Conservation (phyloP, 352 stramenopile genomes). For the Aphanomyces euteiches region DNA sequence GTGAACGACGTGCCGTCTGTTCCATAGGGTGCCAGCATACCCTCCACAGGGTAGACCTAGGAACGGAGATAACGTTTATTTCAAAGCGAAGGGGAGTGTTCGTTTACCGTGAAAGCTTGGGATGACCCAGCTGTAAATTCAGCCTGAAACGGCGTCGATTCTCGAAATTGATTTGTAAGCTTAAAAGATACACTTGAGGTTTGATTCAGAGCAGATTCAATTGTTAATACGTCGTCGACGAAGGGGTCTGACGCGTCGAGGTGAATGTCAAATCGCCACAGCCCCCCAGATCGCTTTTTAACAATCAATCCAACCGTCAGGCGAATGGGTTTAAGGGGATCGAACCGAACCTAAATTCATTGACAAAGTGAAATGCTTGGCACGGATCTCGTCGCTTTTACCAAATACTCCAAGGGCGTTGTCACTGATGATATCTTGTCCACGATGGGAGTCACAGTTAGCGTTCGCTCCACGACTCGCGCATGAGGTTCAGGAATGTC, state of each 20-base stretch:
- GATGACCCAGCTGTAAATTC: conserved; percentile 86
- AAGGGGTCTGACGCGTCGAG: conserved; percentile 76
- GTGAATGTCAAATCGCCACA: conserved; percentile 83
- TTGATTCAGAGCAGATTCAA: conserved; percentile 84
- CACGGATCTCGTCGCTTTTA: background rate
- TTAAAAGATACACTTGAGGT: conserved; percentile 83
- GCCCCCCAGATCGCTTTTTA: conserved; percentile 58
- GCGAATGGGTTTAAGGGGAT: conserved; percentile 82
- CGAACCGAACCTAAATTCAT: conserved; percentile 65
- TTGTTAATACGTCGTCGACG: conserved; percentile 82
- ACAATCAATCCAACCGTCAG: conserved; percentile 71
- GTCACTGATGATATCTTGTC: conserved; percentile 21
- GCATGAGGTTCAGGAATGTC: conserved; percentile 50
- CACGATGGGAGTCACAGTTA: conserved; percentile 41
- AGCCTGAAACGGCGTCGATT: conserved; percentile 66
- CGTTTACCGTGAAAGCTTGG: conserved; percentile 67
- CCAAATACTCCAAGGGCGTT: conserved; percentile 19
- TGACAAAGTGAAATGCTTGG: conserved; percentile 33
- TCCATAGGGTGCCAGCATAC: conserved; percentile 68
- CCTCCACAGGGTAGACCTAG: conserved; percentile 66
- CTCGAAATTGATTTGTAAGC: conserved; percentile 83
- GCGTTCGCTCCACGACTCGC: conserved; percentile 47
- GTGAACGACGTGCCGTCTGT: conserved; percentile 75
- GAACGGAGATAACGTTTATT: background rate
- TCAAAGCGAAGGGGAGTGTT: background rate